Percentiles rank a stretch among this genome's conserved stretches.
phyloP scores from a whole-genome alignment of 2,329 filamentous ascomycete genomes.

The Phyllosticta ampelicida region DNA sequence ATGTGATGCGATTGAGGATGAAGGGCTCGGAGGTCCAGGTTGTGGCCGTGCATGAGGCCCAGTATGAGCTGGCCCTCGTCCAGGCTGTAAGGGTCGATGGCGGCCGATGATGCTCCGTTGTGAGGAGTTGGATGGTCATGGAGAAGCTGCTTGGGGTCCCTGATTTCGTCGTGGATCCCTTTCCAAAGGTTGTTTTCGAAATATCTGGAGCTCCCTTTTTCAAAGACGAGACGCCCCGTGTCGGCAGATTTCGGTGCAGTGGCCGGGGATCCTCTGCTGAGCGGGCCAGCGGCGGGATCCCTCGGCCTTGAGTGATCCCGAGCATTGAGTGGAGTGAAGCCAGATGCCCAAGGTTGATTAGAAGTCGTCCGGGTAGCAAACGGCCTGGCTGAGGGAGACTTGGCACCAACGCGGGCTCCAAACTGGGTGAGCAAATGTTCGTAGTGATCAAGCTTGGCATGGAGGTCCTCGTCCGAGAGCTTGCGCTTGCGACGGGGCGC shows the following conservation, averaged over 20 bases:
- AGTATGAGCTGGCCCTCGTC: slow-evolving; percentile 17
- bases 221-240: slow-evolving; percentile 17
- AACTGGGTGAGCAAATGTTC: slow-evolving; percentile 20
- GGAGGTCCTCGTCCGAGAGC: slow-evolving; percentile 16
- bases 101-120: slow-evolving; percentile 12
- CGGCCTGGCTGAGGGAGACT: not conserved
- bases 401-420: slow-evolving; percentile 19
- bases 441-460: slow-evolving; percentile 20
- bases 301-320: slow-evolving; percentile 4
- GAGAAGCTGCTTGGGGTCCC: slow-evolving; percentile 19
- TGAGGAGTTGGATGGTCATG: slow-evolving; percentile 19
- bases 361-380: not conserved
- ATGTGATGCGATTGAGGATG: slow-evolving; percentile 57
- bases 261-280: not conserved
- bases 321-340: slow-evolving; percentile 7
- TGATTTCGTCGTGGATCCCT: slow-evolving; percentile 21
- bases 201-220: slow-evolving; percentile 21
- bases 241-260: not conserved
- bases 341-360: slow-evolving; percentile 1
- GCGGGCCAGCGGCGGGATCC: not conserved
- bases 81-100: slow-evolving; percentile 3
- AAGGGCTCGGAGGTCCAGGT: slow-evolving; percentile 23
- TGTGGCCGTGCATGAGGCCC: slow-evolving; percentile 10
- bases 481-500: slow-evolving; percentile 21
- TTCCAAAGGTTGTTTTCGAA: slow-evolving; percentile 26